Percentiles rank a stretch among this genome's conserved stretches.
phyloP scores from a whole-genome alignment of 768 basidiomycete species.

The Calocybe indica region DNA sequence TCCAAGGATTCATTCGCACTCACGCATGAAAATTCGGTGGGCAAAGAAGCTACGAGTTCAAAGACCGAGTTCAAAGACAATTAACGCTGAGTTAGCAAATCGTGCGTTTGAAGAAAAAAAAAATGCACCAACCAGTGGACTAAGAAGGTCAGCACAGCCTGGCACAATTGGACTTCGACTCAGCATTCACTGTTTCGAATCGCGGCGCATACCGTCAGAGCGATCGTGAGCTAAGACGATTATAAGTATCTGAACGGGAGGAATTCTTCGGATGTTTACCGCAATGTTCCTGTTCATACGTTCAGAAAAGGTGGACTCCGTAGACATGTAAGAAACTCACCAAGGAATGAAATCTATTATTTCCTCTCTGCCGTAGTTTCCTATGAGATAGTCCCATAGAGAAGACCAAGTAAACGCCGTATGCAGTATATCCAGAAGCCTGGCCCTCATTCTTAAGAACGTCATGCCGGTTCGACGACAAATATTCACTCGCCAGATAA shows the following conservation, averaged over 20 bases:
- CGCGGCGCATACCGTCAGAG: too few relatives aligned
- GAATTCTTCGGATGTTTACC: slow-evolving; percentile 1
- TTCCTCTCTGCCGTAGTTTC: slow-evolving; percentile 18
- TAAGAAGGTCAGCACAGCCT: slow-evolving; percentile 11
- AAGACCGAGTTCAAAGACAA: too few relatives aligned
- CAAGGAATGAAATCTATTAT: slow-evolving; percentile 28
- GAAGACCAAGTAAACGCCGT: slow-evolving; percentile 31
- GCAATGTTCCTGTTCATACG: slow-evolving; percentile 11
- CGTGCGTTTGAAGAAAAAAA: not conserved
- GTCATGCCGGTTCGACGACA: not conserved
- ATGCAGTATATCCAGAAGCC: slow-evolving; percentile 32
- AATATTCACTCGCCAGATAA: slow-evolving; percentile 7
- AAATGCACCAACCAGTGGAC: slow-evolving; percentile 8
- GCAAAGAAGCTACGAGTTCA: slow-evolving; percentile 25
- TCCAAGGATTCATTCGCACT: slow-evolving; percentile 7
- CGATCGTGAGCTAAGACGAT: too few relatives aligned
- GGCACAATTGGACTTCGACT: not conserved
- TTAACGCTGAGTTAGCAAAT: not conserved
- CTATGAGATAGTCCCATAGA: slow-evolving; percentile 33
- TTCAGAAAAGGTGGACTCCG: not conserved
- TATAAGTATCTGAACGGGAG: too few relatives aligned
- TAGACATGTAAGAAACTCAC: slow-evolving; percentile 13
- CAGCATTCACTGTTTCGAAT: too few relatives aligned
- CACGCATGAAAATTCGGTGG: slow-evolving; percentile 32
- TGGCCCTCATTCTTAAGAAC: slow-evolving; percentile 6